Conservation (phyloP, 768 basidiomycete genomes). For the Sporobolomyces phaffii region DNA sequence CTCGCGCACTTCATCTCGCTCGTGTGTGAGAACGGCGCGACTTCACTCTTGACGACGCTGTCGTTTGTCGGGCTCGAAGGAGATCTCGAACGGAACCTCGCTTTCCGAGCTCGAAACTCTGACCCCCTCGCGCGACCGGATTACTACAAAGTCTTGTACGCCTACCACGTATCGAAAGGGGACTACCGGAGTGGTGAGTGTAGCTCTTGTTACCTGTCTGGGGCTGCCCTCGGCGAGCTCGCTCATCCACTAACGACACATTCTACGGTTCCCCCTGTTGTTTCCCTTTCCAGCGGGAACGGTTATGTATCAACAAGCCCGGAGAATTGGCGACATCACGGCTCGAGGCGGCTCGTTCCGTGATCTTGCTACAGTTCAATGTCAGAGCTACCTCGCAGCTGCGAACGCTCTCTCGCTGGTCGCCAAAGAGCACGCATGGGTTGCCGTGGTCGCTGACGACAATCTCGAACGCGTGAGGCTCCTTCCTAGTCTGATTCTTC, state of each 20-base stretch:
- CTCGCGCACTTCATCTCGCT: constrained; percentile 74
- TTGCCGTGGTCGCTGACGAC: constrained; percentile 48
- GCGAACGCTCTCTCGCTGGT: constrained; percentile 82
- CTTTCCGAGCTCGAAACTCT: constrained; percentile 88
- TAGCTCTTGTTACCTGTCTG: not conserved
- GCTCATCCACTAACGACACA: not conserved
- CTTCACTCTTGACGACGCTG: constrained; percentile 68
- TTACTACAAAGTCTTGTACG: constrained; percentile 87
- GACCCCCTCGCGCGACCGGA: constrained; percentile 78
- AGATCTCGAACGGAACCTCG: constrained; percentile 78
- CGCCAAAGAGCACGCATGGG: constrained; percentile 74
- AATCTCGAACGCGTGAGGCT: constrained; percentile 22
- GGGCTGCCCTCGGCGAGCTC: too few species aligned
- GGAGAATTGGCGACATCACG: constrained; percentile 59
- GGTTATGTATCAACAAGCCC: constrained; percentile 86
- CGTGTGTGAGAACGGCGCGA: constrained; percentile 85
- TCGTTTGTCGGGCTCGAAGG: constrained; percentile 77
- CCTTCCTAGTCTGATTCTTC: not conserved
- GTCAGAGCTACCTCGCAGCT: constrained; percentile 64
- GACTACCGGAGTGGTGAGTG: constrained; percentile 88
- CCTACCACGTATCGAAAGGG: constrained; percentile 79
- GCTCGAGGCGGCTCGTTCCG: constrained; percentile 46
- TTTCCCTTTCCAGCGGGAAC: constrained; percentile 76
- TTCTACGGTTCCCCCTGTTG: too few species aligned
- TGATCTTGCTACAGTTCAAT: constrained; percentile 65